Conservation (phyloP, 73 alveolate species). For the Paramecium octaurelia region DNA sequence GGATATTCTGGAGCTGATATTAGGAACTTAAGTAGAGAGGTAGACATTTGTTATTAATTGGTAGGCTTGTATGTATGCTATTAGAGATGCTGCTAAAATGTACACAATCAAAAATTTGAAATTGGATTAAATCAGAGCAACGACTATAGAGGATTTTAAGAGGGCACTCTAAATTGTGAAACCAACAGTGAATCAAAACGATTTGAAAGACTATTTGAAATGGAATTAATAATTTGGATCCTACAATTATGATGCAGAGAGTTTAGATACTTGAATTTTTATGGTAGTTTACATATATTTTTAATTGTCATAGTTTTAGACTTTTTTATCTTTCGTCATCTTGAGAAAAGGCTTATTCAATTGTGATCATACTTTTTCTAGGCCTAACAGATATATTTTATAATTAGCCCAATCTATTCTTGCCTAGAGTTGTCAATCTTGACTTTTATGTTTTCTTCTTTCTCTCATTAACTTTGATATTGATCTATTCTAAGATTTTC, state of each 20-base stretch:
- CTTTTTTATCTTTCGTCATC: neutral
- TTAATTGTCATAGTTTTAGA: neutral
- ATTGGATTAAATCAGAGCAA: slow-evolving; percentile 79
- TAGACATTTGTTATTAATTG: neutral
- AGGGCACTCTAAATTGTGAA: slow-evolving; percentile 83
- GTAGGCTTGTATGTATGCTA: slow-evolving; percentile 90
- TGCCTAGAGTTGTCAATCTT: neutral
- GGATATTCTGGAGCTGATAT: slow-evolving; percentile 98
- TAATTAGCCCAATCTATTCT: neutral
- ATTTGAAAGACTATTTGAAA: slow-evolving; percentile 79
- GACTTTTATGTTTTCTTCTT: neutral
- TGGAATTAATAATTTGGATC: slow-evolving; percentile 95
- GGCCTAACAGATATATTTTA: neutral
- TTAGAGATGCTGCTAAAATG: slow-evolving; percentile 71
- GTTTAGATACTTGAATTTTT: slow-evolving; percentile 64
- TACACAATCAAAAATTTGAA: slow-evolving; percentile 73
- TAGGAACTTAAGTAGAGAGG: slow-evolving; percentile 75
- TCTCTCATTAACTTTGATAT: neutral
- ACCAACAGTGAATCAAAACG: slow-evolving; percentile 89
- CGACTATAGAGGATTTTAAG: slow-evolving; percentile 79
- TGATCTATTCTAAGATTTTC: neutral
- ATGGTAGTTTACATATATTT: neutral
- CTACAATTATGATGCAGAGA: slow-evolving; percentile 72
- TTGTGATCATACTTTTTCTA: neutral
- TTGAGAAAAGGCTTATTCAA: neutral